Conservation (phyloP, 306 rosid genomes). For the Hippophae gyantsensis region DNA sequence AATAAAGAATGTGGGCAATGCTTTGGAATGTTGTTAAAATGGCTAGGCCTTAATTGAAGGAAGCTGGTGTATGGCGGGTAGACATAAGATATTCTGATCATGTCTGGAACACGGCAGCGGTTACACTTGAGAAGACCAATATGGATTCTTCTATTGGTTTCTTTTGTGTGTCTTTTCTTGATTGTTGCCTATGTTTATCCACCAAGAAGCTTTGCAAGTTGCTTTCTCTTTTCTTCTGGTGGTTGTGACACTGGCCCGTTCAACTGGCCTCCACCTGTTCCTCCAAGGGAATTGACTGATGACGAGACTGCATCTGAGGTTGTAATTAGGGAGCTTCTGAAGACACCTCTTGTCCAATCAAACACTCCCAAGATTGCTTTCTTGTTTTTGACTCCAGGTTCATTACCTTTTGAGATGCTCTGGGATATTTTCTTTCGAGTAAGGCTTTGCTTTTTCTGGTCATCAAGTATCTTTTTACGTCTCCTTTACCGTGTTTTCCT, state of each 20-base stretch:
- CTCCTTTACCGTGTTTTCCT: too few relatives aligned
- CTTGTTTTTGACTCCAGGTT: slow-evolving; percentile 78
- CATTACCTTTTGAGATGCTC: slow-evolving; percentile 81
- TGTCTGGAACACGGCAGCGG: slow-evolving; percentile 48
- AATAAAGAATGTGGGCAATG: background rate
- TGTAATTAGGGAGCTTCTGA: slow-evolving; percentile 58
- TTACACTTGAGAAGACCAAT: slow-evolving; percentile 41
- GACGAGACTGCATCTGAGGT: slow-evolving; percentile 55
- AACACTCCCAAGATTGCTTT: slow-evolving; percentile 72
- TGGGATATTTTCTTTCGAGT: slow-evolving; percentile 85
- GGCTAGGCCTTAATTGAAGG: slow-evolving; percentile 34
- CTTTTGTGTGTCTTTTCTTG: slow-evolving; percentile 35
- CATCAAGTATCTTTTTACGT: background rate
- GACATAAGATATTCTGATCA: slow-evolving; percentile 35
- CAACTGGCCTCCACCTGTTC: slow-evolving; percentile 20
- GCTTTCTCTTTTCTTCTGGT: slow-evolving; percentile 40
- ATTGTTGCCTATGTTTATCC: slow-evolving; percentile 37
- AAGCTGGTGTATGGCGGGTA: slow-evolving; percentile 41
- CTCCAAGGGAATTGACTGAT: slow-evolving; percentile 43
- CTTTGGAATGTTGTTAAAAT: slow-evolving; percentile 12
- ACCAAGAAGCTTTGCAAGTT: slow-evolving; percentile 27
- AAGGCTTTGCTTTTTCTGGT: slow-evolving; percentile 20
- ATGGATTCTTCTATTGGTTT: slow-evolving; percentile 38
- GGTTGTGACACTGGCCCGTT: slow-evolving; percentile 29
- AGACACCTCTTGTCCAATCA: slow-evolving; percentile 34